Base-by-base conservation (phyloP, 495 filamentous ascomycete species). In the Staphylotrichum tortipilum region DNA sequence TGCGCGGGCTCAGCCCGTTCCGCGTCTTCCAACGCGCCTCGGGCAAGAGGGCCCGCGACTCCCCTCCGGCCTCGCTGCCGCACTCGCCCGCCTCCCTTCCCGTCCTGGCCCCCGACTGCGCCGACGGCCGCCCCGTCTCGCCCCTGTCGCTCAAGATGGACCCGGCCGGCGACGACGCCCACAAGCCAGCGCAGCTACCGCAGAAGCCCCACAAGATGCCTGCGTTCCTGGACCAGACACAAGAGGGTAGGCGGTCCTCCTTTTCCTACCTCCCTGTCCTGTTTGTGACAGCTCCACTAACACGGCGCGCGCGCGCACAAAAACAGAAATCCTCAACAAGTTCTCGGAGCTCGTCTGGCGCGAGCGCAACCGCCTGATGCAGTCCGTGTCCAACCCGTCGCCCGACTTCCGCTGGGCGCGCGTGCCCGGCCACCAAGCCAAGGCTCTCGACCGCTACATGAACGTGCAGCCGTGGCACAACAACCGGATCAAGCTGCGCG, bases 401-500 rank as follows among this genome's bases (percentile, higher is more conserved):
- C 72, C 58, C 64, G 75, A 55, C 53, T 73, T 66, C 78, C 74
- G 74, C 68, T 83, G 49, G 70, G 81, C 56, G 65, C 84, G 60
- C 53, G 53, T 60, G 63, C 72, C 51, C 62, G 77, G 44, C 52
- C 72, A 52, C 64, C 83, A 76, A 39, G 51, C 63, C 50, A 62
- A 70, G 65, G 42, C 64, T 55, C 55, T 86, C 43, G 89, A 95
- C 66, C 78, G 90, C 29, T 95, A 95, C 66, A 59, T 75, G 43
- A 94, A 96, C 61, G 84, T 96, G 36, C 82, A 88, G 50, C 86
- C 89, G 0, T 96, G 82, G 81, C 79, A 80, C 47, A 81, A 86
- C 61, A 89, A 90, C 56, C 88, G 92, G 1, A 73, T 99, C 44
- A 84, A 82, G 59, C 79, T 99, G 19, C 77, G 78, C 29, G 92